Conservation (phyloP, 495 filamentous ascomycete genomes). For the Aspergillus ellipticus region DNA sequence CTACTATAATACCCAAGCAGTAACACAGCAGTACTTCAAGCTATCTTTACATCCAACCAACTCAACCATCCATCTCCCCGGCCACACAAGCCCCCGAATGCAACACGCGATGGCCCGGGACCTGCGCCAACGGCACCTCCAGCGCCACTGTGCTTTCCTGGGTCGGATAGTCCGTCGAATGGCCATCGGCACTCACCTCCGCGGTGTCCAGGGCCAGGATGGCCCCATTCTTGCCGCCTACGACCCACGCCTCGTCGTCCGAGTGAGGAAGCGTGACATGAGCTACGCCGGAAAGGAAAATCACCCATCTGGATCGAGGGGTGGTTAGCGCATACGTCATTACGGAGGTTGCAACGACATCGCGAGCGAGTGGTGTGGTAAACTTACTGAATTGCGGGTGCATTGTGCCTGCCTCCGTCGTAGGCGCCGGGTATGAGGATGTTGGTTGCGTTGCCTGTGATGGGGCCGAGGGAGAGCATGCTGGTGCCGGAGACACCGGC, state of each 20-base stretch:
- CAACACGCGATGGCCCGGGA: constrained; percentile 43
- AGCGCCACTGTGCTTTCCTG: constrained; percentile 36
- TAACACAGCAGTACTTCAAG: not conserved
- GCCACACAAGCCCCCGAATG: constrained; percentile 35
- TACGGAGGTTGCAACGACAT: no score
- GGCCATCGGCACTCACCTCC: constrained; percentile 44
- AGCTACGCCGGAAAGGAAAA: constrained; percentile 47
- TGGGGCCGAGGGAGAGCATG: constrained; percentile 28
- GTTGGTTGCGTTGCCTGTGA: constrained; percentile 34
- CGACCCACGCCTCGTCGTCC: constrained; percentile 31
- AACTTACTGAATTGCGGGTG: constrained; percentile 47
- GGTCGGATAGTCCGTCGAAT: constrained; percentile 47
- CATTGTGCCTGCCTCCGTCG: constrained; percentile 50
- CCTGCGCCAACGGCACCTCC: constrained; percentile 37
- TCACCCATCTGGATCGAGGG: constrained; percentile 33
- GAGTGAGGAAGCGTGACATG: constrained; percentile 49
- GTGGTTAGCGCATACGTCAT: no score
- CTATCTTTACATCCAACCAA: no score
- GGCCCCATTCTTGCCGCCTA: constrained; percentile 43
- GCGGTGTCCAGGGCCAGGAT: constrained; percentile 48
- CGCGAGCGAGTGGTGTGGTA: no score
- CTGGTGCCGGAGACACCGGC: constrained; percentile 43
- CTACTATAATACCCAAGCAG: not conserved
- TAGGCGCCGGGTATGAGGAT: constrained; percentile 40
- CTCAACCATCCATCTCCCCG: constrained; percentile 16